Conservation (phyloP, 2,329 filamentous ascomycete genomes). For the Cladophialophora bantiana region DNA sequence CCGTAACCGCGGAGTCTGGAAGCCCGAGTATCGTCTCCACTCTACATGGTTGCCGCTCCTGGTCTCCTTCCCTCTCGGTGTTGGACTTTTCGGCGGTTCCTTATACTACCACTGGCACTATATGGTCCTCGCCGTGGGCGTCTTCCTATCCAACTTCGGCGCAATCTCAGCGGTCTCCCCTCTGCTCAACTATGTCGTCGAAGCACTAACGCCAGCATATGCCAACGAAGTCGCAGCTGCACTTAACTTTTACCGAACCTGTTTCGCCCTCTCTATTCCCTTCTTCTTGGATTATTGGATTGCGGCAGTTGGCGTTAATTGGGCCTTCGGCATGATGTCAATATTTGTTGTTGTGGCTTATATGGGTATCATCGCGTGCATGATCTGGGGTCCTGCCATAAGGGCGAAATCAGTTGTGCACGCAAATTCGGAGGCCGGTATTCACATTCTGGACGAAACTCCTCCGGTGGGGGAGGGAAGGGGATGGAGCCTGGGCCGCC, state of each 20-base stretch:
- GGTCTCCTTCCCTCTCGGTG: conserved; percentile 43
- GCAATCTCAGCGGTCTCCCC: conserved; percentile 4
- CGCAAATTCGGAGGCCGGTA: too few relatives aligned
- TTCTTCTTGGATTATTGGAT: conserved; percentile 21
- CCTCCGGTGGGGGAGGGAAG: too few relatives aligned
- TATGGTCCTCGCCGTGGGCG: conserved; percentile 22
- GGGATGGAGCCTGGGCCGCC: too few relatives aligned
- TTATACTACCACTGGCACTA: conserved; percentile 24
- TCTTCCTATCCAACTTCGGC: conserved; percentile 21
- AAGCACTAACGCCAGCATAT: conserved; percentile 13
- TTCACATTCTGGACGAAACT: too few relatives aligned
- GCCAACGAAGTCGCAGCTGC: conserved; percentile 13
- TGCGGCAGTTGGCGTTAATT: conserved; percentile 22
- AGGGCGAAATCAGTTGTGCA: too few relatives aligned
- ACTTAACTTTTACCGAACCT: conserved; percentile 15
- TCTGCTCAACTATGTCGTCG: conserved; percentile 22
- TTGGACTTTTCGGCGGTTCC: conserved; percentile 44
- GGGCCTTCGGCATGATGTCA: conserved; percentile 25
- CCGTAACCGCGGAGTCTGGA: conserved; percentile 45
- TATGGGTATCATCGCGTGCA: too few relatives aligned
- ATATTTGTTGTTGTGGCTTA: too few relatives aligned
- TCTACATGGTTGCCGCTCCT: conserved; percentile 44
- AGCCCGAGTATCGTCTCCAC: conserved; percentile 51
- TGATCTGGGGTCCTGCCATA: too few relatives aligned
- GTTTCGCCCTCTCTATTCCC: conserved; percentile 11